Percentiles rank a stretch among this genome's conserved stretches.
Evolutionary conservation across 345 rosid genomes (phyloP).

Genomic region (Citrus medica): DNA sequence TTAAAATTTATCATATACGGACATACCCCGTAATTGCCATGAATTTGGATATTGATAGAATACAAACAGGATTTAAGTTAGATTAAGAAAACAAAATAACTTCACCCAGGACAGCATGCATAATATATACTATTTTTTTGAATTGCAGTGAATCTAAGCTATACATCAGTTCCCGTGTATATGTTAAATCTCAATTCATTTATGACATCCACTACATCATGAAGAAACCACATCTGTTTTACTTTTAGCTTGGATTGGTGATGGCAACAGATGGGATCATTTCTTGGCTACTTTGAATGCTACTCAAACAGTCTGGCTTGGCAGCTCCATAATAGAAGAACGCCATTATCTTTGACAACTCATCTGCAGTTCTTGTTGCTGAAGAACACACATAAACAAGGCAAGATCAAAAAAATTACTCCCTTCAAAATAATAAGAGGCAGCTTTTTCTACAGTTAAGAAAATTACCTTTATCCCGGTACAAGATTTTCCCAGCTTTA

Average conservation of each 20-base stretch:
- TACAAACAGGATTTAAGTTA: background rate
- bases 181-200: too few relatives aligned
- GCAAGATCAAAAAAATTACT: constrained; percentile 4
- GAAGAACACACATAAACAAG: constrained; percentile 18
- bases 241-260: constrained; percentile 17
- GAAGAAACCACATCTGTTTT: background rate
- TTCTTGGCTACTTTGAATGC: constrained; percentile 38
- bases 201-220: background rate
- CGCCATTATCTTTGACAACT: constrained; percentile 79
- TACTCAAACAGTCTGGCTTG: constrained; percentile 60
- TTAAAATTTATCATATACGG: background rate
- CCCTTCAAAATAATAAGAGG: background rate
- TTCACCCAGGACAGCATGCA: background rate
- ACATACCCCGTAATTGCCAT: too few relatives aligned
- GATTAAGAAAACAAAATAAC: background rate
- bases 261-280: constrained; percentile 45
- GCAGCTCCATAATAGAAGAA: constrained; percentile 91
- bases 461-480: constrained; percentile 72
- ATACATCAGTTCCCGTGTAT: background rate
- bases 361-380: constrained; percentile 69
- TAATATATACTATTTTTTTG: background rate
- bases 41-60: background rate
- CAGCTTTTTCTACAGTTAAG: background rate
- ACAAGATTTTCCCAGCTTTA: constrained; percentile 79
- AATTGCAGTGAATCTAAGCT: background rate